Percentiles rank a stretch among this genome's conserved stretches.
Evolutionary conservation across 768 basidiomycete genomes (phyloP).

Genomic region (Rhodotorula graminis): DNA sequence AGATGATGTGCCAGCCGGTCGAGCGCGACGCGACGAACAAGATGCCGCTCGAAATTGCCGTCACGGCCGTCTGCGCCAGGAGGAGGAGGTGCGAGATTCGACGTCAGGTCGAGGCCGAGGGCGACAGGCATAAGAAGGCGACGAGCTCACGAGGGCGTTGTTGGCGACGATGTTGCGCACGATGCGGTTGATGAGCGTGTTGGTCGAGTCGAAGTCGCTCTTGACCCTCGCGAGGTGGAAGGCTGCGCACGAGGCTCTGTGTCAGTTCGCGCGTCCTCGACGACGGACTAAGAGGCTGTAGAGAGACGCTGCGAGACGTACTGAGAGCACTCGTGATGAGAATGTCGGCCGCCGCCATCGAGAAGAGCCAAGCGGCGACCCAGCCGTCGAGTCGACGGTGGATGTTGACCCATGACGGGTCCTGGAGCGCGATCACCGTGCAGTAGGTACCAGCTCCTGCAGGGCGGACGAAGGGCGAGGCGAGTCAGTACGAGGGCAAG

Average conservation of each 20-base stretch:
- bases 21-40: neutral
- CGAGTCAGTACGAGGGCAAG: neutral
- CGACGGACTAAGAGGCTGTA: too few species aligned
- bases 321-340: neutral
- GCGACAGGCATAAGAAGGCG: too few species aligned
- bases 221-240: neutral
- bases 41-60: neutral
- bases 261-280: too few species aligned
- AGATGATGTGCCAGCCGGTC: neutral
- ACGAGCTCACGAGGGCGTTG: neutral
- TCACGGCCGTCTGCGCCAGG: neutral
- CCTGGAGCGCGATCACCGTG: neutral
- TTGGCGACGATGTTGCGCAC: neutral
- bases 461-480: neutral
- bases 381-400: neutral
- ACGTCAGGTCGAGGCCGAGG: neutral
- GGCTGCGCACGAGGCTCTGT: neutral
- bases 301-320: neutral
- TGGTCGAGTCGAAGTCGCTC: neutral
- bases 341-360: neutral
- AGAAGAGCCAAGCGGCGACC: neutral
- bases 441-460: neutral
- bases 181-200: constrained; percentile 2
- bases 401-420: neutral
- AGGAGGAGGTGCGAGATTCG: neutral